Conservation (phyloP, 768 basidiomycete species). For the Chalciporus chontae region DNA sequence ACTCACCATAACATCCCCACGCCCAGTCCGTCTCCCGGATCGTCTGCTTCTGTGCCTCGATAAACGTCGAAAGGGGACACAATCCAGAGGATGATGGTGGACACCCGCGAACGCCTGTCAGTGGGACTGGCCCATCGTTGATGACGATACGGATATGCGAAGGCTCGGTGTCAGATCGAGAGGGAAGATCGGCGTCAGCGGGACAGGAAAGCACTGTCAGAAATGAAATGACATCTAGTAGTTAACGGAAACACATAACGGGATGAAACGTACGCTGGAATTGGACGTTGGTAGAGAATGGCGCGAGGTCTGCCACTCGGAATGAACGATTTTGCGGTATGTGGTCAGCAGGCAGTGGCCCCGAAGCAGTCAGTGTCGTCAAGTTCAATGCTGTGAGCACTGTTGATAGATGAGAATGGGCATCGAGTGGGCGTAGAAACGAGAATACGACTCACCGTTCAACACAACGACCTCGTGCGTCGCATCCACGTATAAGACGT, state of each 20-base stretch:
- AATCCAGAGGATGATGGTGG: slow-evolving; percentile 57
- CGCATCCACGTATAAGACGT: slow-evolving; percentile 81
- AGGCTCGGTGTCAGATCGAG: slow-evolving; percentile 37
- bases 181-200: not conserved
- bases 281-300: slow-evolving; percentile 86
- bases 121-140: slow-evolving; percentile 83
- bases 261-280: slow-evolving; percentile 65
- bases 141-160: slow-evolving; percentile 76
- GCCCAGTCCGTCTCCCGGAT: slow-evolving; percentile 68
- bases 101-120: slow-evolving; percentile 76
- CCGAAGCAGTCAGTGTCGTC: slow-evolving; percentile 64
- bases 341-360: slow-evolving; percentile 73
- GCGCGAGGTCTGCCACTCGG: slow-evolving; percentile 72
- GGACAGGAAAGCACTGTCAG: slow-evolving; percentile 58
- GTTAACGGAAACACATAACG: not conserved
- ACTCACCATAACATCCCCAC: slow-evolving; percentile 74
- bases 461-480: slow-evolving; percentile 90
- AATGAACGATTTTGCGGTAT: slow-evolving; percentile 65
- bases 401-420: slow-evolving; percentile 22
- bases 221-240: not conserved
- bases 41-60: slow-evolving; percentile 62
- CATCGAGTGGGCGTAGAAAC: not conserved
- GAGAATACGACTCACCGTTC: slow-evolving; percentile 50
- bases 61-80: slow-evolving; percentile 72
- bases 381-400: slow-evolving; percentile 86